phyloP scores from a whole-genome alignment of 2,329 filamentous ascomycete genomes.

The Paecilomyces dactylethromorphus region DNA sequence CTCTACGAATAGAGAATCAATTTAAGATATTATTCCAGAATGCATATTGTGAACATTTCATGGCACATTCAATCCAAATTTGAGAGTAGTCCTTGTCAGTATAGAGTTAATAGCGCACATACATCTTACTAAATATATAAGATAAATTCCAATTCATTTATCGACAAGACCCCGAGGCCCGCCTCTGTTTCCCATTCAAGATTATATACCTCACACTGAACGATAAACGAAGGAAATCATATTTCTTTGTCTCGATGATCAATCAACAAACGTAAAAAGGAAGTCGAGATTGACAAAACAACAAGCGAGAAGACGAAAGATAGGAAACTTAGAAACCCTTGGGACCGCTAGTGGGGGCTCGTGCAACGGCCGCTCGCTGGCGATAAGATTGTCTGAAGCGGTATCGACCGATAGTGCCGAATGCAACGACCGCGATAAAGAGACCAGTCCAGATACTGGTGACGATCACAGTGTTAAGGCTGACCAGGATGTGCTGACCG shows the following conservation, averaged over 20 bases:
- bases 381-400: constrained; percentile 26
- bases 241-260: neutral
- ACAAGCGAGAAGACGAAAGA: neutral
- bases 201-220: neutral
- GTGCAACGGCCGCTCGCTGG: constrained; percentile 12
- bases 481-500: constrained; percentile 23
- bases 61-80: neutral
- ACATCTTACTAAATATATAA: neutral
- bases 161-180: neutral
- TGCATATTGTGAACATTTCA: neutral
- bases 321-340: neutral
- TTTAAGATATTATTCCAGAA: neutral
- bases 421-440: constrained; percentile 23
- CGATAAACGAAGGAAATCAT: neutral
- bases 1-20: neutral
- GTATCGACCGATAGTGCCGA: constrained; percentile 25
- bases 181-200: neutral
- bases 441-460: constrained; percentile 24
- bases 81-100: neutral
- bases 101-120: neutral
- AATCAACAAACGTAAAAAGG: neutral
- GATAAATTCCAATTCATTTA: neutral
- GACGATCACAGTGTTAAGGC: constrained; percentile 25
- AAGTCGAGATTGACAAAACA: neutral
- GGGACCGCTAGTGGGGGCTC: neutral